Evolutionary conservation across 2,329 filamentous ascomycete species (phyloP), one percentile per base, ranked within the genome.

Genomic region (Sphaceloma murrayae): DNA sequence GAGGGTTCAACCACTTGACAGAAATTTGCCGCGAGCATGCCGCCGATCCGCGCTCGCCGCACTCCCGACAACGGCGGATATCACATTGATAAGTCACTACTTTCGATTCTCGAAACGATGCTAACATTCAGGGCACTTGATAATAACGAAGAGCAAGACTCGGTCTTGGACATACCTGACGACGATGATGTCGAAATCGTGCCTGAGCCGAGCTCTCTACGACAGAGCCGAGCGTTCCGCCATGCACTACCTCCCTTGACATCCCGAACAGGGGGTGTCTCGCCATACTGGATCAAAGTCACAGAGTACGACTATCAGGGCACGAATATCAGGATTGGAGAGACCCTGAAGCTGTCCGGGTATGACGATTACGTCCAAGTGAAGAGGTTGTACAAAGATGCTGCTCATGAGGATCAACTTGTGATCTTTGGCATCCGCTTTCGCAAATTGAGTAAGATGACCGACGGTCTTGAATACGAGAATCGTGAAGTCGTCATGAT

Each of bases 221-320:
- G 24, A 3, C 9, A 3, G 10, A 21, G 16, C 8, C 17, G 34
- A 10, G 14, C n/a, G 4, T 10, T 10, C 4, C 10, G 21, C n/a
- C 17, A 22, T 11, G 21, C 21, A 42, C 11, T n/a, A 7, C 3
- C 17, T 3, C 9, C 19, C 4, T 11, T 7, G 9, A 19, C 8
- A 6, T 19, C 9, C 13, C 10, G 34, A 16, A 11, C 13, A 16
- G 34, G 34, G 11, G 8, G 8, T 18, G 21, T 19, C 3, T 33
- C 27, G 5, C 40, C 40, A 9, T 43, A 33, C 30, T 43, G 40
- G 40, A 24, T 19, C 17, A 22, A 10, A n/a, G 18, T 42, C 38
- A 14, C 29, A n/a, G 13, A 29, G 11, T 18, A 30, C 7, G 9
- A 22, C 13, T 16, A 16, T n/a, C 9, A 18, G 17, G 30, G 10